phyloP scores from a whole-genome alignment of 208 protist genomes.

The Angomonas deanei region DNA sequence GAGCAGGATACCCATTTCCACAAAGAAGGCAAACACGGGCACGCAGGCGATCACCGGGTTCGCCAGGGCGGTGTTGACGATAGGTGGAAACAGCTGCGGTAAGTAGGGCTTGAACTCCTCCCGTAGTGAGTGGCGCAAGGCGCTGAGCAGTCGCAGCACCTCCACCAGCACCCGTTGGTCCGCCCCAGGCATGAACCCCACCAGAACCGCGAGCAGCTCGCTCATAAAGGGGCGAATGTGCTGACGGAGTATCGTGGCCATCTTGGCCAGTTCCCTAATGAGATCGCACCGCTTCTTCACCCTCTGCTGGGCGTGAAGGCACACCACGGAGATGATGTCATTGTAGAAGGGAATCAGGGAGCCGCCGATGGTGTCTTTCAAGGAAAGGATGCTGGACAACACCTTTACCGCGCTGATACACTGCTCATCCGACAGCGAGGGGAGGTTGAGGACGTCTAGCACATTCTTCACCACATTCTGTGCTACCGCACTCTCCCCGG shows the following conservation, averaged over 20 bases:
- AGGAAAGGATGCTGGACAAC: conserved; percentile 63
- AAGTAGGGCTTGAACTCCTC: conserved; percentile 84
- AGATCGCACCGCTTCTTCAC: conserved; percentile 61
- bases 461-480: conserved; percentile 71
- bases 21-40: conserved; percentile 72
- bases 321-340: conserved; percentile 58
- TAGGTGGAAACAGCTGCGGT: conserved; percentile 54
- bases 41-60: conserved; percentile 44
- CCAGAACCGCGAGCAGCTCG: conserved; percentile 46
- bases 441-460: conserved; percentile 73
- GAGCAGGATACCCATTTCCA: conserved; percentile 65
- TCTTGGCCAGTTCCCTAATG: conserved; percentile 45
- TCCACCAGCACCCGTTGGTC: conserved; percentile 59
- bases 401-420: conserved; percentile 72
- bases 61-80: conserved; percentile 54
- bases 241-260: conserved; percentile 51
- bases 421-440: conserved; percentile 78
- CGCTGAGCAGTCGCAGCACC: conserved; percentile 60
- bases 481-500: conserved; percentile 58
- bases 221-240: conserved; percentile 68
- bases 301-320: conserved; percentile 50
- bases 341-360: conserved; percentile 46
- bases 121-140: conserved; percentile 61
- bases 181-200: conserved; percentile 42
- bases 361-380: conserved; percentile 44